phyloP scores from a whole-genome alignment of 768 basidiomycete genomes.

The Phanerodontia chrysosporium region DNA sequence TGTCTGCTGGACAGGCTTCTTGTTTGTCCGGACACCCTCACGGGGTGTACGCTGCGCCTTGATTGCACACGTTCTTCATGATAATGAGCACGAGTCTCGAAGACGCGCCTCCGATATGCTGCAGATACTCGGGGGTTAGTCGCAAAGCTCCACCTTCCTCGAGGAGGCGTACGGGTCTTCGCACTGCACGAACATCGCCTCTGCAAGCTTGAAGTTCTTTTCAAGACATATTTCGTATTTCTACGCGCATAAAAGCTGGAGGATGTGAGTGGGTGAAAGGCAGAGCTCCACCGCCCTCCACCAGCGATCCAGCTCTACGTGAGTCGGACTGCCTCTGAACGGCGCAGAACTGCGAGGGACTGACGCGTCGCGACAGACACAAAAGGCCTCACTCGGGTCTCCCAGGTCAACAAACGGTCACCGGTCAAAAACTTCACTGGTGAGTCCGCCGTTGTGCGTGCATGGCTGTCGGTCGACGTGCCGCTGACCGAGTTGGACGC shows the following conservation, averaged over 20 bases:
- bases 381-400: too few relatives aligned
- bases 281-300: slow-evolving; percentile 6
- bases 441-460: too few relatives aligned
- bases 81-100: neutral
- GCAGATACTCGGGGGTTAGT: neutral
- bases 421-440: too few relatives aligned
- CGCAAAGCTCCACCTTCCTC: neutral
- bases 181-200: neutral
- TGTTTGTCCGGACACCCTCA: slow-evolving; percentile 6
- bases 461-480: too few relatives aligned
- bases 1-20: neutral
- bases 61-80: neutral
- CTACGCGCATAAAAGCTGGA: neutral
- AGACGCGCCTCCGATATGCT: neutral
- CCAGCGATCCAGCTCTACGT: neutral
- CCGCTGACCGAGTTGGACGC: too few relatives aligned
- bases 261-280: neutral
- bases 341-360: neutral
- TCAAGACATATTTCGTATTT: neutral
- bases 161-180: neutral
- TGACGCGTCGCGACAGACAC: too few relatives aligned
- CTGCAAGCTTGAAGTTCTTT: too few relatives aligned
- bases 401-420: too few relatives aligned
- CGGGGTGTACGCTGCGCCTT: neutral
- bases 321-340: neutral